These are phyloP conservation scores for Gamsiella multidivaricata DNA, from an alignment of 192 early-diverging fungal genomes.

Conservation along the genomic window DNA sequence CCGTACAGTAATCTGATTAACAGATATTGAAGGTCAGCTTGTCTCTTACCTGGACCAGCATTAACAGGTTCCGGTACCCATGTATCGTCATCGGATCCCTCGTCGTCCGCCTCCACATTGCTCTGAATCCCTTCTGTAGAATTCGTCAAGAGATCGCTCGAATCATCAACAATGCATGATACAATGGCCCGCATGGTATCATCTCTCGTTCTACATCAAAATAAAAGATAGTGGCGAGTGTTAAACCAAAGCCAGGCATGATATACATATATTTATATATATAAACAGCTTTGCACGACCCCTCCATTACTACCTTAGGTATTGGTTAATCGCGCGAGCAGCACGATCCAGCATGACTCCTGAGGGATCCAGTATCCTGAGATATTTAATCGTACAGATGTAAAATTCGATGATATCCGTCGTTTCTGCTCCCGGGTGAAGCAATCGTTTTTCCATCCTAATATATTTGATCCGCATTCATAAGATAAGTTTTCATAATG, in stretches of 20 bases:
- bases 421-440: constrained; percentile 81
- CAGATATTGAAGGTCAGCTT: no score
- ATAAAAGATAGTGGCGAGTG: neutral
- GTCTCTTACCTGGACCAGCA: constrained; percentile 56
- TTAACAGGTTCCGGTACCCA: constrained; percentile 76
- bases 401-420: constrained; percentile 76
- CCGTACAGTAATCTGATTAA: no score
- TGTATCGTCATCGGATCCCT: constrained; percentile 59
- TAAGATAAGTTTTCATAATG: no score
- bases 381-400: constrained; percentile 74
- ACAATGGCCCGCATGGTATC: constrained; percentile 79
- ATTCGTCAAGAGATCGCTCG: constrained; percentile 62
- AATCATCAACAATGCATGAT: constrained; percentile 71
- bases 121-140: constrained; percentile 41
- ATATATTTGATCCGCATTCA: constrained; percentile 10
- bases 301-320: constrained; percentile 72
- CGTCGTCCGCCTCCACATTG: constrained; percentile 59
- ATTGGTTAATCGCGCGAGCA: constrained; percentile 66
- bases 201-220: constrained; percentile 55
- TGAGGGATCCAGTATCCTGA: constrained; percentile 76
- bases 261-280: neutral
- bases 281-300: no score
- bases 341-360: constrained; percentile 73
- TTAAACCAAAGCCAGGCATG: neutral
- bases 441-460: constrained; percentile 65